phyloP scores from a whole-genome alignment of 2,329 filamentous ascomycete species.

The Paradendryphiella salina region DNA sequence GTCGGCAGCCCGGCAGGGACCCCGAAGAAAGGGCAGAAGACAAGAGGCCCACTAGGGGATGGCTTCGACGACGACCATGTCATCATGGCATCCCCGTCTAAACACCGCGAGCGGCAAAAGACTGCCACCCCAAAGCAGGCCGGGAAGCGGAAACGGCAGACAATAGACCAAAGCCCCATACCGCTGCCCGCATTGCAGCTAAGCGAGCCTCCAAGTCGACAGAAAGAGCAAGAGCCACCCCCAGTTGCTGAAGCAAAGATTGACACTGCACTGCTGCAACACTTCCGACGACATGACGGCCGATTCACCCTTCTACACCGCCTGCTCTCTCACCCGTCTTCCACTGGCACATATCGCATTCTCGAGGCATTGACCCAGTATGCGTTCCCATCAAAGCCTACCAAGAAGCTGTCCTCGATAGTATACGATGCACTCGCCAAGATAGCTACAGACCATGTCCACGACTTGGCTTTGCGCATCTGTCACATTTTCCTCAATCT shows the following conservation, averaged over 20 bases:
- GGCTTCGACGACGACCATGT: conserved; percentile 75
- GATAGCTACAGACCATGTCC: conserved; percentile 52
- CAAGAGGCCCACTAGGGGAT: conserved; percentile 64
- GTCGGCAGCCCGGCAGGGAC: conserved; percentile 54
- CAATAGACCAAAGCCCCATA: conserved; percentile 66
- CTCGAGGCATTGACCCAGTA: conserved; percentile 70
- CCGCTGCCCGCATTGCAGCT: conserved; percentile 57
- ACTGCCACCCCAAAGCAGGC: conserved; percentile 63
- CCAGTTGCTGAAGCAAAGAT: conserved; percentile 7
- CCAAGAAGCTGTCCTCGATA: conserved; percentile 63
- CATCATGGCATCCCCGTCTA: conserved; percentile 59
- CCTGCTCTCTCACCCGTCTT: conserved; percentile 64
- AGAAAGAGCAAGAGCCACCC: conserved; percentile 41
- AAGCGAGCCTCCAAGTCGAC: conserved; percentile 44
- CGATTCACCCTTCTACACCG: conserved; percentile 59
- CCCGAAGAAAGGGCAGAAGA: conserved; percentile 62
- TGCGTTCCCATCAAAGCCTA: conserved; percentile 62
- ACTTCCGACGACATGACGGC: conserved; percentile 44
- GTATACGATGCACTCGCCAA: conserved; percentile 70
- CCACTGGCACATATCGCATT: conserved; percentile 61
- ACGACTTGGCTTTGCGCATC: conserved; percentile 65
- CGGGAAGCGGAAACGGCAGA: conserved; percentile 68
- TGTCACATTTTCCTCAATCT: conserved; percentile 65
- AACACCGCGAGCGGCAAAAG: conserved; percentile 52
- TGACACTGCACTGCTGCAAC: conserved; percentile 43